Evolutionary conservation across 306 rosid species (phyloP), one percentile per base, ranked within the genome.

Genomic region (Parietaria judaica): DNA sequence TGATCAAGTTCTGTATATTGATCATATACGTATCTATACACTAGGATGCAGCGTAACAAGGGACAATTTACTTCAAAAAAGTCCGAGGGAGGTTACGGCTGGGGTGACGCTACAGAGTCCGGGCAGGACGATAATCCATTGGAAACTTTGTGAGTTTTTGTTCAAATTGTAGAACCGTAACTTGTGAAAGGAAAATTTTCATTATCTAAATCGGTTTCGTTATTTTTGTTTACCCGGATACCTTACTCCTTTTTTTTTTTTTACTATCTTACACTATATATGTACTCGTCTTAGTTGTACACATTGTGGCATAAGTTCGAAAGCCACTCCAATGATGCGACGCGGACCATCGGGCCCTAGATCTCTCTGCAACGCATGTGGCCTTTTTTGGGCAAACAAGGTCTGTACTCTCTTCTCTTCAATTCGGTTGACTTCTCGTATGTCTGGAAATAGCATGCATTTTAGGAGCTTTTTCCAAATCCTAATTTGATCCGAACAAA

Each of bases 31-130:
- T 58, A 53, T 45, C 17, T 58, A 36, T 17, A 55, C 72, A 58
- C 51, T 78, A 91, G 97, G 89, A 91, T 91, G 97, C 92, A 87
- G 63, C 97, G 97, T 52, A 91, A 80, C 70, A 91, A 91, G 81
- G 97, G 97, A 34, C 97, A 91, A 51, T 91, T 91, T 80, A 81
- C 96, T 71, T 91, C 96, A 37, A 91, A 85, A 83, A 87, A 77
- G 79, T 76, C 86, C 63, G 96, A 91, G 51, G 96, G 97, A 80
- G 65, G 74, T 38, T 81, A 70, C 61, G 69, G 85, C 69, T 84
- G 80, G 79, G 87, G 75, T 51, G 14, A 74, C 60, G 86, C 79
- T 72, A 88, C 72, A 44, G 97, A 91, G 75, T 77, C 81, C 0
- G 89, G 84, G 54, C 97, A 81, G 64, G 96, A 85, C 67, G 86